Evolutionary conservation across 2,329 filamentous ascomycete species (phyloP).

Genomic region (Botrytis cinerea): DNA sequence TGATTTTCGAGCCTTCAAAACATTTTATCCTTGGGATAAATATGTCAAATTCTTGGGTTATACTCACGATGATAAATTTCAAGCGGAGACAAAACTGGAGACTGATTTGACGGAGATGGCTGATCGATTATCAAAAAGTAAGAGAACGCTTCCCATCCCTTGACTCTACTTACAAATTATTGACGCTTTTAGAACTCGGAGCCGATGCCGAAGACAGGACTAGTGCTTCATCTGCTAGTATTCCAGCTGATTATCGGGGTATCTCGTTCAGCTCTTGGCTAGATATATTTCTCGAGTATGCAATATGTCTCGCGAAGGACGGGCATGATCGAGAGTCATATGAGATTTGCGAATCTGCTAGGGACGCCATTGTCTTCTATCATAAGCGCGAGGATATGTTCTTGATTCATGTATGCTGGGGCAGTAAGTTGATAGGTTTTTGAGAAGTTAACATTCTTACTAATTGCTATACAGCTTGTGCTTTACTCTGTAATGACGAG

Average conservation of each 20-base stretch:
- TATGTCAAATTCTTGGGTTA: conserved; percentile 59
- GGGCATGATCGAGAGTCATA: conserved; percentile 74
- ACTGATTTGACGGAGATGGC: conserved; percentile 38
- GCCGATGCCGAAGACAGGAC: conserved; percentile 30
- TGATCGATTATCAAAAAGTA: conserved; percentile 38
- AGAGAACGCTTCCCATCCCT: conserved; percentile 15
- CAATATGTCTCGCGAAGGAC: conserved; percentile 69
- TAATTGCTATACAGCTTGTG: conserved; percentile 63
- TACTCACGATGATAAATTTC: conserved; percentile 27
- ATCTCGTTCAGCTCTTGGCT: conserved; percentile 85
- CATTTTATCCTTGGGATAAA: conserved; percentile 68
- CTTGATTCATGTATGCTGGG: conserved; percentile 75
- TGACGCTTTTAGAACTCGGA: conserved; percentile 36
- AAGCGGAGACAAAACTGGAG: conserved; percentile 37
- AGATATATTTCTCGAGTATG: conserved; percentile 86
- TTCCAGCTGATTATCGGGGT: conserved; percentile 60
- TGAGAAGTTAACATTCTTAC: background rate
- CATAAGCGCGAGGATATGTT: conserved; percentile 68
- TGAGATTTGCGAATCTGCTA: conserved; percentile 73
- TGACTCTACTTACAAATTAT: conserved; percentile 6
- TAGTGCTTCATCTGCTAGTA: conserved; percentile 25
- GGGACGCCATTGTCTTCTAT: conserved; percentile 80
- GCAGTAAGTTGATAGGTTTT: conserved; percentile 52
- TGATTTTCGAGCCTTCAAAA: conserved; percentile 63
- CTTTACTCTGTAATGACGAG: conserved; percentile 77